These are phyloP conservation scores for Talaromyces albobiverticillius DNA, from an alignment of 2,329 filamentous ascomycete species.

Conservation along the genomic window DNA sequence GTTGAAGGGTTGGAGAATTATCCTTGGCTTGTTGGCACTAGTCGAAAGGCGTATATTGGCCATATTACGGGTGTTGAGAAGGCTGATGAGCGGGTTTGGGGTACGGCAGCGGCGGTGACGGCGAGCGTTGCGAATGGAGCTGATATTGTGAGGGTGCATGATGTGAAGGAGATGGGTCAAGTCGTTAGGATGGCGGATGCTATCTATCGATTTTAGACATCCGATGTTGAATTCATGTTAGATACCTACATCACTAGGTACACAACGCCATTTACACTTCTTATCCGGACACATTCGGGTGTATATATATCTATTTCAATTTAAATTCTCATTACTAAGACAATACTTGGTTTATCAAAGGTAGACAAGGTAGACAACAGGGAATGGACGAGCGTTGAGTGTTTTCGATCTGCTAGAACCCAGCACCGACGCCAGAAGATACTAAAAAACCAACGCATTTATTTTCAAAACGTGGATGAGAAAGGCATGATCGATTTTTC, in stretches of 20 bases:
- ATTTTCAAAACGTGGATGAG: background rate
- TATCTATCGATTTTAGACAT: conserved; percentile 63
- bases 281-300: too few relatives aligned
- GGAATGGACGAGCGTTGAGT: background rate
- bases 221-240: background rate
- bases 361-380: too few relatives aligned
- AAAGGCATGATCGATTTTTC: background rate
- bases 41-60: conserved; percentile 87
- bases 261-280: too few relatives aligned
- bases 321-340: conserved; percentile 7
- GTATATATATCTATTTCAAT: background rate
- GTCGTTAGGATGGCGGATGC: conserved; percentile 87
- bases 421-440: conserved; percentile 16
- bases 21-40: conserved; percentile 87
- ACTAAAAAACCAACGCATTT: background rate
- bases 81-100: conserved; percentile 70
- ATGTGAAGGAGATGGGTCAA: conserved; percentile 79
- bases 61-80: conserved; percentile 71
- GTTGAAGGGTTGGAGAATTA: conserved; percentile 52
- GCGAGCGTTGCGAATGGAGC: conserved; percentile 83
- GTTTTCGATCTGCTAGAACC: conserved; percentile 20
- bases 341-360: background rate
- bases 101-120: conserved; percentile 83
- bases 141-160: conserved; percentile 89
- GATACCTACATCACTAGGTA: background rate